Evolutionary conservation across 371 early-diverging fungal genomes (phyloP).

Genomic region (Nematocida displodere): DNA sequence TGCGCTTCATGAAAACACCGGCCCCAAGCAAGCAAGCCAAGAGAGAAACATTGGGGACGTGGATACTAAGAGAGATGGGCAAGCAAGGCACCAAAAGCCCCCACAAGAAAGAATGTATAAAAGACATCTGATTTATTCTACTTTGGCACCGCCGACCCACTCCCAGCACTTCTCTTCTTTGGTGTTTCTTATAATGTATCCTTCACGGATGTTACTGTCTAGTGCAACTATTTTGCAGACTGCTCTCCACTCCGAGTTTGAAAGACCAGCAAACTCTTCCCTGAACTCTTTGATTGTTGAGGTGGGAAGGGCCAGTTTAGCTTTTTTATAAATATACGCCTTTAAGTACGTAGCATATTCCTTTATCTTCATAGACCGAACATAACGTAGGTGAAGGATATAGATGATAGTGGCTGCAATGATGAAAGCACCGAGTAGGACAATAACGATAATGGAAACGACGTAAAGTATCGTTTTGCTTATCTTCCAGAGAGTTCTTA

Average conservation of each 20-base stretch:
- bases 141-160: slow-evolving; percentile 2
- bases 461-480: background rate
- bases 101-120: slow-evolving; percentile 21
- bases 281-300: slow-evolving; percentile 30
- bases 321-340: slow-evolving; percentile 1
- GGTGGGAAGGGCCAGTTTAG: background rate
- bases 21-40: slow-evolving; percentile 1
- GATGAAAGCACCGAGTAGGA: background rate
- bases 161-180: slow-evolving; percentile 22
- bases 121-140: background rate
- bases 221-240: slow-evolving; percentile 24
- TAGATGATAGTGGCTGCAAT: background rate
- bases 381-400: background rate
- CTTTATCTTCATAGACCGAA: slow-evolving; percentile 4
- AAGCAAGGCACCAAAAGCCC: background rate
- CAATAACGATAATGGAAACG: background rate
- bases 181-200: background rate
- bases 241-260: slow-evolving; percentile 26
- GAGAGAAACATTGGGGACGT: slow-evolving; percentile 44
- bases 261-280: slow-evolving; percentile 17
- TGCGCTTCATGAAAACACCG: slow-evolving; percentile 32
- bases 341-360: slow-evolving; percentile 12
- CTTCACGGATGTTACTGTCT: slow-evolving; percentile 26
- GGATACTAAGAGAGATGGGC: slow-evolving; percentile 7
- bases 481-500: background rate